Evolutionary conservation across 2,329 filamentous ascomycete species (phyloP), one percentile per base, ranked within the genome.

Genomic region (Aspergillaceae sp.): DNA sequence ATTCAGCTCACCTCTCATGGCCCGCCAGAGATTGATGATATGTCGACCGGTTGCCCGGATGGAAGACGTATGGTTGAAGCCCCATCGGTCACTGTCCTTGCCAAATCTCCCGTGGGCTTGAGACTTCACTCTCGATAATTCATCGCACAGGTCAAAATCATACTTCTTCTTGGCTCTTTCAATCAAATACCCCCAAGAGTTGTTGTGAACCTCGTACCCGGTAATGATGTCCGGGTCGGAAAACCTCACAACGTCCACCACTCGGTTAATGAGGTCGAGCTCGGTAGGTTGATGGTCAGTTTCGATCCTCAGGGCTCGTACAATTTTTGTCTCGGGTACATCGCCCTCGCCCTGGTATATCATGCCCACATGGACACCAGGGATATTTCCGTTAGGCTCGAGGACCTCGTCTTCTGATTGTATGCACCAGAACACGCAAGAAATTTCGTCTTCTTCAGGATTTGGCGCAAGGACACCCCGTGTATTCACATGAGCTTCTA

Each of bases 21-120:
- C 89, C 56, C 91, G 80, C 89, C 92, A 97, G 40, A 97, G 86
- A 56, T 97, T 97, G 70, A 98, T 90, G 76, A 94, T 88, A 62
- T 97, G 91, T 50, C 92, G 79, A 4, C 92, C 92, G 0, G 90
- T 96, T n/a, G 98, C 80, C 47, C 83, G 82, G 54, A 97, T 89
- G 2, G 87, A 91, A 2, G 89, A 95, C 0, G 90, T 94, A 45
- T 90, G 89, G 51, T 88, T 92, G 71, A 94, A 95, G 0, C 90
- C 91, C 91, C 91, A 97, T 53, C 81, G 78, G 63, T 96, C 90
- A 42, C 81, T 82, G 27, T 94, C 87, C 64, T 87, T 94, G 19
- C 87, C 87, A 59, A 90, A 90, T 45, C 84, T 80, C 2, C 88
- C 87, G 61, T 90, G 83, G 0, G 87, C 87, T 55, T 92, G 81